phyloP scores from a whole-genome alignment of 2,329 filamentous ascomycete species.

The Chrysosporium keratinophilum region DNA sequence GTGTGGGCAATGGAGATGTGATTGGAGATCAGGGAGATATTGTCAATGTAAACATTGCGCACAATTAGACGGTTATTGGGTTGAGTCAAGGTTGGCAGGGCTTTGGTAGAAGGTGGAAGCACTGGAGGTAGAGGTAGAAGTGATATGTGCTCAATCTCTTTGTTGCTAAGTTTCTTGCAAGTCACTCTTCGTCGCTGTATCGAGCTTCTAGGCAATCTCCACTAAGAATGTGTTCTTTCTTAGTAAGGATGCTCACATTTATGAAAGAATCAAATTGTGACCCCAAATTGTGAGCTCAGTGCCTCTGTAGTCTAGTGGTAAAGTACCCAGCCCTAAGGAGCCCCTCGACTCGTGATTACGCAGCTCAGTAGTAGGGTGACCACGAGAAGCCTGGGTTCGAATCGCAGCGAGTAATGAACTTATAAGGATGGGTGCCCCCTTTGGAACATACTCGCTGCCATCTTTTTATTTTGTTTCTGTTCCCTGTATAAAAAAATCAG shows the following conservation, averaged over 20 bases:
- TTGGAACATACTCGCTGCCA: background rate
- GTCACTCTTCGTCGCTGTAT: too few species aligned
- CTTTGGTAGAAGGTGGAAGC: too few species aligned
- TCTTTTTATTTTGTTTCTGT: too few species aligned
- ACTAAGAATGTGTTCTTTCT: too few species aligned
- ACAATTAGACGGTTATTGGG: background rate
- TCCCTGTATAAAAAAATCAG: too few species aligned
- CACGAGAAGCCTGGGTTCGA: background rate
- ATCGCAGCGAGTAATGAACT: background rate
- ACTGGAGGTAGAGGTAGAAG: too few species aligned
- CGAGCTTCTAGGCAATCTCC: too few species aligned
- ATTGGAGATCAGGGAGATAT: constrained; percentile 5
- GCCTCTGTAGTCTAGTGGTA: background rate
- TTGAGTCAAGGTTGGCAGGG: background rate
- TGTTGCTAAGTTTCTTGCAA: too few species aligned
- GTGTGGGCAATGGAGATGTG: constrained; percentile 12
- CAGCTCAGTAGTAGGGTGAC: background rate
- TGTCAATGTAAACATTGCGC: constrained; percentile 12
- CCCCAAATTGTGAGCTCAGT: background rate
- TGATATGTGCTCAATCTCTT: too few species aligned
- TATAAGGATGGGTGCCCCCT: background rate
- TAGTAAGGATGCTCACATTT: background rate
- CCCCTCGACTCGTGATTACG: background rate
- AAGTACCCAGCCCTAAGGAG: background rate
- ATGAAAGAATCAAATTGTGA: background rate